phyloP scores from a whole-genome alignment of 2,329 filamentous ascomycete genomes.

The Penicillium sclerotigenum region DNA sequence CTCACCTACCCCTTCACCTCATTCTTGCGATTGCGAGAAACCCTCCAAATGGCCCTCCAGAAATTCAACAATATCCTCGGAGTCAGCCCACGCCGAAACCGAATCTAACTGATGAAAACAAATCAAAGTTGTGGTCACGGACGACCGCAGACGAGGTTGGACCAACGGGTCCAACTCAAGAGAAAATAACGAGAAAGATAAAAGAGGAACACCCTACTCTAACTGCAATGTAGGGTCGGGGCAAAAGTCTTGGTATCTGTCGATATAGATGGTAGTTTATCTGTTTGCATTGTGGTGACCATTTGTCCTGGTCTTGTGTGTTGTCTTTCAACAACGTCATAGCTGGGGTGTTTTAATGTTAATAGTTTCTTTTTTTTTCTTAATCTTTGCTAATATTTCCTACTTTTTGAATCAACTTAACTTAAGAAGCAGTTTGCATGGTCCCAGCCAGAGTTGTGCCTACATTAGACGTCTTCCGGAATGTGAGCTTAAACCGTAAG shows the following conservation, averaged over 20 bases:
- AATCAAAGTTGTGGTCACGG: conserved; percentile 1
- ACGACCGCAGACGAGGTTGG: conserved; percentile 1
- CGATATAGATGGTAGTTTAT: conserved; percentile 6
- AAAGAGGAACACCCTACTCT: neutral
- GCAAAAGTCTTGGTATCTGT: neutral
- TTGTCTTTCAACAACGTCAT: conserved; percentile 12
- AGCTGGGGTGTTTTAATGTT: conserved; percentile 6
- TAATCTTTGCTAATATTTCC: neutral
- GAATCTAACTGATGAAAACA: neutral
- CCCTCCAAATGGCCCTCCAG: neutral
- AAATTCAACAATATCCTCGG: conserved; percentile 10
- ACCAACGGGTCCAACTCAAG: neutral
- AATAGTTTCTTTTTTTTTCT: neutral
- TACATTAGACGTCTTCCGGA: neutral
- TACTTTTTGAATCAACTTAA: neutral
- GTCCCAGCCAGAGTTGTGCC: neutral
- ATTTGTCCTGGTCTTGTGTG: conserved; percentile 3
- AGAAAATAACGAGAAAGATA: neutral
- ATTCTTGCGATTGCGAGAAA: neutral
- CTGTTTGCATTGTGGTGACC: conserved; percentile 6
- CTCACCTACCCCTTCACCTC: neutral
- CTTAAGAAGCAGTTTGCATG: neutral
- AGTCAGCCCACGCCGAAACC: neutral
- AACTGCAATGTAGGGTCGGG: neutral
- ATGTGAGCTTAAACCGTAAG: neutral